Conservation (phyloP, 164 flowering plant genomes). For the Stephania cephalantha region DNA sequence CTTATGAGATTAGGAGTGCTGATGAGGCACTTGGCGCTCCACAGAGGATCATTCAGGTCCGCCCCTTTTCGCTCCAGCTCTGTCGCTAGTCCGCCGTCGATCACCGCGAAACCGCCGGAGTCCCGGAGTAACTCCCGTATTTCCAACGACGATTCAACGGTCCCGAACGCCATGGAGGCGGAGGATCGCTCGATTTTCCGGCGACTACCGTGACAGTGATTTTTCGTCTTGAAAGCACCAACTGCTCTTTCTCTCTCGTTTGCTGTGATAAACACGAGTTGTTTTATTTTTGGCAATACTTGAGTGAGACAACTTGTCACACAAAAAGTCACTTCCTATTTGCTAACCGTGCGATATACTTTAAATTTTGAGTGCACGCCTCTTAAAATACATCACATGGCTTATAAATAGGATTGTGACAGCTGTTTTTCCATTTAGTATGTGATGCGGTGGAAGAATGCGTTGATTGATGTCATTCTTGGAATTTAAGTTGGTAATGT, state of each 20-base stretch:
- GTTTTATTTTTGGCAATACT: no score
- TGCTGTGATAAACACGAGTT: neutral
- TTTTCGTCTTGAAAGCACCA: neutral
- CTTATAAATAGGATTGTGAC: no score
- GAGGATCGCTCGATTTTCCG: no score
- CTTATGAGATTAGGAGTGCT: conserved; percentile 70
- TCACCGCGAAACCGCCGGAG: conserved; percentile 64
- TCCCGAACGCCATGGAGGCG: conserved; percentile 5
- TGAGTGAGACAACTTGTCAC: no score
- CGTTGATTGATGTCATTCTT: no score
- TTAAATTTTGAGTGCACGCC: no score
- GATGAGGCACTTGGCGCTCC: conserved; percentile 95
- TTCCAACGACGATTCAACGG: conserved; percentile 11
- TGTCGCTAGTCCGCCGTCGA: conserved; percentile 94
- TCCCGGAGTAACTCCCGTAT: conserved; percentile 46
- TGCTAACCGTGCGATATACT: no score
- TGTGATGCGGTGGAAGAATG: no score
- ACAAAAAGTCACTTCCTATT: no score
- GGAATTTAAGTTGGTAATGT: no score
- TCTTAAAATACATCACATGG: no score
- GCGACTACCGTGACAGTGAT: neutral
- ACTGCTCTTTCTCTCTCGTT: neutral
- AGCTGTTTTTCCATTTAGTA: no score
- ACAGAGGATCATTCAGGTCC: conserved; percentile 85
- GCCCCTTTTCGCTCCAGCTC: conserved; percentile 90